Percentiles rank a stretch among this genome's conserved stretches.
phyloP scores from a whole-genome alignment of 2,329 filamentous ascomycete species.

The Nannizziopsis arthrosporioides region DNA sequence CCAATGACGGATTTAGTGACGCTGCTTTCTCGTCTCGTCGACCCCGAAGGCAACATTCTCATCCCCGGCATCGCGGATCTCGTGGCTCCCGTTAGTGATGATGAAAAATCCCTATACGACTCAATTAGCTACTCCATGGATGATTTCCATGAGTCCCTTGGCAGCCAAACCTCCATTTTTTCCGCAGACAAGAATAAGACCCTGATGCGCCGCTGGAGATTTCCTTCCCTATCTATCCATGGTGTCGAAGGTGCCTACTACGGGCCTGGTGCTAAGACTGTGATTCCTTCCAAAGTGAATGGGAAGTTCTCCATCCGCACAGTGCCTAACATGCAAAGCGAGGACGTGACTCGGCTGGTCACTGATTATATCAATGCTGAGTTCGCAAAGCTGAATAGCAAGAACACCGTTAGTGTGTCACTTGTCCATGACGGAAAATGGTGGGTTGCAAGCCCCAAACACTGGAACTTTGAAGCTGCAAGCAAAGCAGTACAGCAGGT shows the following conservation, averaged over 20 bases:
- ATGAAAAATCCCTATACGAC: slow-evolving; percentile 80
- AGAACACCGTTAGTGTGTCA: slow-evolving; percentile 76
- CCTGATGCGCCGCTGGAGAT: slow-evolving; percentile 92
- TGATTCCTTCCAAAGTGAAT: slow-evolving; percentile 93
- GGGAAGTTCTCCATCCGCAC: slow-evolving; percentile 98
- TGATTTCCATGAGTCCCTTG: slow-evolving; percentile 81
- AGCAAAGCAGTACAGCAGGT: slow-evolving; percentile 93
- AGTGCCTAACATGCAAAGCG: slow-evolving; percentile 92
- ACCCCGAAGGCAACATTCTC: slow-evolving; percentile 80
- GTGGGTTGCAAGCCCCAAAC: slow-evolving; percentile 96
- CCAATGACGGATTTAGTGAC: slow-evolving; percentile 93
- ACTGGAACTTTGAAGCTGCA: slow-evolving; percentile 96
- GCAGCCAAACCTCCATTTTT: slow-evolving; percentile 76
- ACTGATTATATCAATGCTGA: slow-evolving; percentile 71
- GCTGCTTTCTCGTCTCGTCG: slow-evolving; percentile 72
- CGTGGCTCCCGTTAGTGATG: slow-evolving; percentile 73
- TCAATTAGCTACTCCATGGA: slow-evolving; percentile 93
- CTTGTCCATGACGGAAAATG: slow-evolving; percentile 90
- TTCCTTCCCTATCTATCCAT: slow-evolving; percentile 85
- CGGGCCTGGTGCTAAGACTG: slow-evolving; percentile 87
- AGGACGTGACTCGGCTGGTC: slow-evolving; percentile 74
- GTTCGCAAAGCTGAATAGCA: slow-evolving; percentile 77
- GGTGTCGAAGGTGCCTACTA: slow-evolving; percentile 93
- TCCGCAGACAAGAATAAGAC: slow-evolving; percentile 72
- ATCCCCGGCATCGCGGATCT: slow-evolving; percentile 92